Base-by-base conservation (phyloP, 2,329 filamentous ascomycete genomes). In the Neofusicoccum sp. region DNA sequence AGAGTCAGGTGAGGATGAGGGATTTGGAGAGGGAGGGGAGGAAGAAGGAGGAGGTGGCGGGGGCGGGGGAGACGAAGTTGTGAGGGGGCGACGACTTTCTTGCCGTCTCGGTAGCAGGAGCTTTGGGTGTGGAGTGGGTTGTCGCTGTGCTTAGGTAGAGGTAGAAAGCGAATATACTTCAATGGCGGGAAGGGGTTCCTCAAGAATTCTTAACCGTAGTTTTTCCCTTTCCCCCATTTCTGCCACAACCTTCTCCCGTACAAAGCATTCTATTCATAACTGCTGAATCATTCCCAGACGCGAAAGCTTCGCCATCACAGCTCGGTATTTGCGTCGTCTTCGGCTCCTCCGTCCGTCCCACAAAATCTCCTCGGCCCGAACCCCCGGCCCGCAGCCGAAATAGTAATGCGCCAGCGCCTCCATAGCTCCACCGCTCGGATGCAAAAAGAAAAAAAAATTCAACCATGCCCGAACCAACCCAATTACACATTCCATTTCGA, bases 1-100 rank as follows among this genome's bases (percentile, higher is more conserved):
- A 83, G 73, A 88, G 86, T 71, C 83, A 84, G 68, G 87, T 89
- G 78, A 74, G 77, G 66, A 81, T 81, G 58, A 78, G 85, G 62
- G 83, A 85, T 56, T 71, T 69, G 65, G 61, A 64, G 45, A 71
- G 71, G 66, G 64, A 29, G 47, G 47, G 33, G 47, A 29, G 52
- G 58, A 44, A 44, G 36, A 48, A 54, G 59, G 9, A 71, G 66
- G 64, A 36, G 43, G 56, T 28, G 33, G 31, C 14, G 22, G 41
- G 11, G 22, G 36, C 28, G 47, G 47, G 47, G 14, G 39, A 36
- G 29, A 41, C 59, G 37, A 62, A 62, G 48, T 31, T 62, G 48
- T 61, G 47, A 61, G 56, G 14, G 28, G 16, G 3, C 11, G 22
- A 1, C 6, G 6, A 29, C 29, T 1, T 11, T 41, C 12, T 41